Base-by-base conservation (phyloP, 257 asterid genomes). In the Petunia secreta region DNA sequence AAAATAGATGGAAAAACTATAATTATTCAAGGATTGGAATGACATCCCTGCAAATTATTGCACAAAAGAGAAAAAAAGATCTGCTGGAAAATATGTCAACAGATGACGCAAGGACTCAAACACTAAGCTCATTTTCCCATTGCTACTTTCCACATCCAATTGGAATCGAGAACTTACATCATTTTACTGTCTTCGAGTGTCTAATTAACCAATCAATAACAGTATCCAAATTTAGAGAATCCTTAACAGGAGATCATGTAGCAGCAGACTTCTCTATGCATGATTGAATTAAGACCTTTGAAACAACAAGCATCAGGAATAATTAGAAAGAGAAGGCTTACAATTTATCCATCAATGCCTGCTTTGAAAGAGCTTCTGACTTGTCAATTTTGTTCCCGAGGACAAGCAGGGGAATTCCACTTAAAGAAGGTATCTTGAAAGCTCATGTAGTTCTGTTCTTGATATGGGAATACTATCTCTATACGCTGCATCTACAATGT, bases 241-340 rank as follows among this genome's bases (percentile, higher is more conserved):
- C 97, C 90, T 91, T 94, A 89, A 25, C 98, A 94, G 15, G 98
- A 94, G 85, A 92, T 92, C 98, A 94, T 94, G 40, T 92, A 92
- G 91, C 98, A 91, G 91, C 97, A 91, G 36, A 94, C 97, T 87
- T 94, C 98, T 82, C 97, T 88, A 83, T 91, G 94, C 3, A 86
- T 52, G 48, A 91, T 83, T 13, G 92, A 85, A 43, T 82, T 87
- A 44, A 90, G 86, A 82, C 85, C 92, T 84, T 97, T 92, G 86
- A 8, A 9, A 69, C 58, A 81, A 48, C 9, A 73, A 8, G 2
- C 39, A 76, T 7, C 58, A 40, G 7, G 4, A 80, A 55, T 3
- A 44, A 34, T 38, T 63, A 40, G 53, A 15, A 58, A 2, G 25
- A 10, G 25, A 77, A 13, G 62, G 59, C 95, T 89, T 88, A 94